Base-by-base conservation (phyloP, 108 stramenopile species). In the Cyclotella distinguenda region DNA sequence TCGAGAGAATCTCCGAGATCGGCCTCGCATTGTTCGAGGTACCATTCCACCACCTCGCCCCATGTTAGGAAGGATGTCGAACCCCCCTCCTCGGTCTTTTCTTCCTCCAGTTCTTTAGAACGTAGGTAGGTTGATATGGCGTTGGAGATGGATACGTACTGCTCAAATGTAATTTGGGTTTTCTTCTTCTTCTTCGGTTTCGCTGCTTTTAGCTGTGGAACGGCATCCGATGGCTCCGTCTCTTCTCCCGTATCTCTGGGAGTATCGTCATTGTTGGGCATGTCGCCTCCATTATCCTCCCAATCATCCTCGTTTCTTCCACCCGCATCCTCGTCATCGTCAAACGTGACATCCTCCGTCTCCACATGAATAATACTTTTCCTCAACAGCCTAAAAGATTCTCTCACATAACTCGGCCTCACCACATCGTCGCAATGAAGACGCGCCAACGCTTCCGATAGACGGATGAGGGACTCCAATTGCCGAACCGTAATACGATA, bases 401-500 rank as follows among this genome's bases (percentile, higher is more conserved):
- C 96, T 44, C 88, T 70, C 9, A 97, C 96, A 77, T 97, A 95
- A 16, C 79, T 66, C 1, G 95, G 95, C 18, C 77, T 79, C 16
- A 98, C 92, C 30, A 73, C 64, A 63, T 88, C 82, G 55, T 96
- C 94, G 56, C 96, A 90, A 77, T 98, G 95, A 12, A 99, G 78
- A 21, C 97, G 59, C 10, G 99, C 97, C 58, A 97, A 70, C 6
- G 97, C 99, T 80, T 99, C 99, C 15, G 93, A 92, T 26, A 99
- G 85, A 12, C 99, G 95, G 67, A 99, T 91, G 82, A 99, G 80
- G 19, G 95, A 95, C 79, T 99, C 99, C 21, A 99, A 84, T 80
- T 99, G 98, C 43, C 99, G 92, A 39, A 99, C 99, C 5, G 99
- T 99, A 66, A 99, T 98, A 27, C 99, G 90, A 68, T 97, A 99